Evolutionary conservation across 495 filamentous ascomycete species (phyloP).

Genomic region (Glutinoglossum americanum): DNA sequence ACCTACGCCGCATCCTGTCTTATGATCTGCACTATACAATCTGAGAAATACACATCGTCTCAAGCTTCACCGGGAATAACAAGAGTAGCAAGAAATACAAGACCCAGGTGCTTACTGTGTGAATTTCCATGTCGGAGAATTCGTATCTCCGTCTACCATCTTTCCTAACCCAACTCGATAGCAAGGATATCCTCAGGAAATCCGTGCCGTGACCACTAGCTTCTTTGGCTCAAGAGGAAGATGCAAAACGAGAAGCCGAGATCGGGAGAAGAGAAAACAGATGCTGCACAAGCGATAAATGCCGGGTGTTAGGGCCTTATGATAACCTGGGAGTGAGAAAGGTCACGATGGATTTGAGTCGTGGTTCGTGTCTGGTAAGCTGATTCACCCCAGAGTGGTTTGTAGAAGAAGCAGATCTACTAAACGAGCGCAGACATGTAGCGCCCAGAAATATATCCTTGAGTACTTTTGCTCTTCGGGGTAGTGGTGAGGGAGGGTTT

Average conservation of each 20-base stretch:
- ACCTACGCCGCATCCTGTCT: neutral
- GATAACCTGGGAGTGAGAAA: neutral
- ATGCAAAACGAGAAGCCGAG: neutral
- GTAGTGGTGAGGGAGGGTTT: neutral
- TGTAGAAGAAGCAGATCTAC: neutral
- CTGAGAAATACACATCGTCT: neutral
- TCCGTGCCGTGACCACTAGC: neutral
- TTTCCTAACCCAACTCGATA: slow-evolving; percentile 19
- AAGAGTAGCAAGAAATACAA: neutral
- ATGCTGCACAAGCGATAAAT: neutral
- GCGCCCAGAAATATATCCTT: neutral
- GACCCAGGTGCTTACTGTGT: slow-evolving; percentile 62
- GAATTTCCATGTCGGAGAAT: slow-evolving; percentile 97
- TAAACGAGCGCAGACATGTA: neutral
- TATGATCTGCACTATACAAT: neutral
- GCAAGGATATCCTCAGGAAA: slow-evolving; percentile 1
- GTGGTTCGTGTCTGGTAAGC: neutral
- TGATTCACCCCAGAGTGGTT: neutral
- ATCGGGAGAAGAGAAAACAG: neutral
- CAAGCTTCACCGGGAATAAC: neutral
- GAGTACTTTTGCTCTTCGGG: neutral
- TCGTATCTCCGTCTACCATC: slow-evolving; percentile 90
- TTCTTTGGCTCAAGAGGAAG: neutral
- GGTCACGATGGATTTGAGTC: neutral
- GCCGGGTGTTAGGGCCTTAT: neutral